Evolutionary conservation across 2,329 filamentous ascomycete species (phyloP).

Genomic region (Tolypocladium inflatum): DNA sequence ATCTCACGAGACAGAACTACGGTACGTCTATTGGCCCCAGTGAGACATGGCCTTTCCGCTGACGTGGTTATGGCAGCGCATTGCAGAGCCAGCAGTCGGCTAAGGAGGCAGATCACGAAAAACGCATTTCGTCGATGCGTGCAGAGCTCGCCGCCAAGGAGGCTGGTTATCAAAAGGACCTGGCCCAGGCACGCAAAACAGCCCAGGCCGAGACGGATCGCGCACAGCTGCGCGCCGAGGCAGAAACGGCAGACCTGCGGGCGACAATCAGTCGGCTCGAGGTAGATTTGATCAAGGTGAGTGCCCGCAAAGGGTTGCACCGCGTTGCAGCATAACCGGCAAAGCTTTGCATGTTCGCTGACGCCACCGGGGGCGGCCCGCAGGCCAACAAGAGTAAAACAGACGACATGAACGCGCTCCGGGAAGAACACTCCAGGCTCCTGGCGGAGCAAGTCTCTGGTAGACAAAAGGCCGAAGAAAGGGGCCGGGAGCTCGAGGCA

Average conservation of each 20-base stretch:
- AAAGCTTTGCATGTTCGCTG: background rate
- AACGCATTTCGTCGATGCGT: slow-evolving; percentile 7
- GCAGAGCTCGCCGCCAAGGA: slow-evolving; percentile 12
- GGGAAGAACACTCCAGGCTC: slow-evolving; percentile 24
- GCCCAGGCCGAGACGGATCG: slow-evolving; percentile 40
- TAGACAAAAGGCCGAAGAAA: slow-evolving; percentile 15
- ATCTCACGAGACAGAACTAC: slow-evolving; percentile 36
- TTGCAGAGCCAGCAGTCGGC: slow-evolving; percentile 20
- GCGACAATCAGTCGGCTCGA: slow-evolving; percentile 52
- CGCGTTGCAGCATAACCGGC: background rate
- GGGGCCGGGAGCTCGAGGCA: slow-evolving; percentile 14
- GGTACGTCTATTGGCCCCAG: slow-evolving; percentile 24
- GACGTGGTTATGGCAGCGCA: slow-evolving; percentile 11
- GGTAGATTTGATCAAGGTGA: slow-evolving; percentile 51
- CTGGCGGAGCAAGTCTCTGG: slow-evolving; percentile 25
- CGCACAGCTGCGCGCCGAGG: slow-evolving; percentile 40
- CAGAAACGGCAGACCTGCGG: slow-evolving; percentile 54
- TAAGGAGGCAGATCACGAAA: slow-evolving; percentile 13
- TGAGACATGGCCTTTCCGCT: background rate
- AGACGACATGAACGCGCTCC: slow-evolving; percentile 48
- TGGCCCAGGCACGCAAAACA: slow-evolving; percentile 37
- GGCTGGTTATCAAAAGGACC: slow-evolving; percentile 20
- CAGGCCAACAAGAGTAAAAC: slow-evolving; percentile 51
- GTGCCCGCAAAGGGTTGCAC: background rate
- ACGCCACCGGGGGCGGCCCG: background rate